Evolutionary conservation across 495 filamentous ascomycete species (phyloP).

Genomic region (Lindgomyces ingoldianus): DNA sequence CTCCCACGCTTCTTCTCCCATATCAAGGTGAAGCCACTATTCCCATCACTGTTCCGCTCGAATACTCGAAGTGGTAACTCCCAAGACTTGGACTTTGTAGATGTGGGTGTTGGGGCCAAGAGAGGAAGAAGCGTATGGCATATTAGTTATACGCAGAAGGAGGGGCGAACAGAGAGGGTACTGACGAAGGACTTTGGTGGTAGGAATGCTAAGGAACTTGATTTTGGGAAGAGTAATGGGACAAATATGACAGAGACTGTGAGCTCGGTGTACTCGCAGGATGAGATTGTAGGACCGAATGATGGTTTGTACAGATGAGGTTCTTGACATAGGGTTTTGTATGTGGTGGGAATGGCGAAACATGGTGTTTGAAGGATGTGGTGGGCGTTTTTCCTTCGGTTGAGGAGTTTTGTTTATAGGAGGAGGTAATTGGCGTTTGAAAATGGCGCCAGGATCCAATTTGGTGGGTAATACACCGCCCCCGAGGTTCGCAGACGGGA

Average conservation of each 20-base stretch:
- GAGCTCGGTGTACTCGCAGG: neutral
- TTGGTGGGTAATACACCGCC: too few species aligned
- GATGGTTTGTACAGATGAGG: too few species aligned
- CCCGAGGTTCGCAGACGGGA: too few species aligned
- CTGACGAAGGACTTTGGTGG: neutral
- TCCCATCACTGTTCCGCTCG: neutral
- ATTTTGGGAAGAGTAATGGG: neutral
- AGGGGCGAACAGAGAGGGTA: neutral
- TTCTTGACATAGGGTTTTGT: too few species aligned
- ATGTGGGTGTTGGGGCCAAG: neutral
- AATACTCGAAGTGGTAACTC: neutral
- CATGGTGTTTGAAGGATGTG: neutral
- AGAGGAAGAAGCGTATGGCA: slow-evolving; percentile 9
- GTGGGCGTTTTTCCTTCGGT: too few species aligned
- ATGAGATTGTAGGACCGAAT: too few species aligned
- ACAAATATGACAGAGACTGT: neutral
- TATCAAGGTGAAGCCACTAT: neutral
- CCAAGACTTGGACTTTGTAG: neutral
- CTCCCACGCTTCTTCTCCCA: slow-evolving; percentile 13
- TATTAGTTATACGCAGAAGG: slow-evolving; percentile 10
- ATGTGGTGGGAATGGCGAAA: neutral
- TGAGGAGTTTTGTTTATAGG: too few species aligned
- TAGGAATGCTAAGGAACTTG: neutral
- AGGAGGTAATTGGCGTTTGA: too few species aligned
- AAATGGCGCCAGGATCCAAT: too few species aligned